phyloP scores from a whole-genome alignment of 805 yeast genomes.

The Candida odintsovae region DNA sequence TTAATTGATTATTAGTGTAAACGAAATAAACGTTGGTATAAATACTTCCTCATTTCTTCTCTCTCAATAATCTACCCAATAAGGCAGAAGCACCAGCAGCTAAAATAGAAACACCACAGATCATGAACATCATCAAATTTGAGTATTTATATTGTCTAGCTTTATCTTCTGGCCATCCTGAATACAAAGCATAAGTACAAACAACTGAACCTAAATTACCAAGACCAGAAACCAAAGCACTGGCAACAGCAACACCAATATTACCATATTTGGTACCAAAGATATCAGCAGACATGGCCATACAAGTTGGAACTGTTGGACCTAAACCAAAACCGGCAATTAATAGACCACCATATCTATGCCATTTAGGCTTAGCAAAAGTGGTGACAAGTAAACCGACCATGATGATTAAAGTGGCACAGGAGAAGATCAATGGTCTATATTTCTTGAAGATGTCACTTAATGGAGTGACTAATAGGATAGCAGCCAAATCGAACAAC shows the following conservation, averaged over 20 bases:
- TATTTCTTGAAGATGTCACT: slow-evolving; percentile 61
- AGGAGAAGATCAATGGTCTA: slow-evolving; percentile 58
- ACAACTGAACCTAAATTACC: slow-evolving; percentile 85
- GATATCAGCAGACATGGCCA: slow-evolving; percentile 79
- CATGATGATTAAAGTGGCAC: slow-evolving; percentile 62
- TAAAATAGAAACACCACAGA: slow-evolving; percentile 68
- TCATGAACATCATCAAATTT: slow-evolving; percentile 78
- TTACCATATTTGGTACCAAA: slow-evolving; percentile 70
- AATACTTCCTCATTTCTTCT: slow-evolving; percentile 5
- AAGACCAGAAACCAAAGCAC: slow-evolving; percentile 79
- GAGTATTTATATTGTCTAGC: slow-evolving; percentile 57
- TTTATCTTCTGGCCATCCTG: slow-evolving; percentile 82
- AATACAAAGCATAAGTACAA: slow-evolving; percentile 78
- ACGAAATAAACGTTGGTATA: too few species aligned
- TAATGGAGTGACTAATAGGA: slow-evolving; percentile 68
- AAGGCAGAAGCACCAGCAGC: slow-evolving; percentile 28
- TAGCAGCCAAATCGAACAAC: slow-evolving; percentile 78
- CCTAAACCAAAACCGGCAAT: slow-evolving; percentile 86
- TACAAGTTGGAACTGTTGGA: slow-evolving; percentile 83
- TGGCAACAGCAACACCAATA: slow-evolving; percentile 76
- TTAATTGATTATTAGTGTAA: too few species aligned
- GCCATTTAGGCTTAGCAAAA: slow-evolving; percentile 69
- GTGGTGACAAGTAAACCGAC: slow-evolving; percentile 73
- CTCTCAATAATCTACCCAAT: slow-evolving; percentile 13
- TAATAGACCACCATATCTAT: slow-evolving; percentile 70